phyloP scores from a whole-genome alignment of 495 filamentous ascomycete species.

The Lasiosphaeria hispida region DNA sequence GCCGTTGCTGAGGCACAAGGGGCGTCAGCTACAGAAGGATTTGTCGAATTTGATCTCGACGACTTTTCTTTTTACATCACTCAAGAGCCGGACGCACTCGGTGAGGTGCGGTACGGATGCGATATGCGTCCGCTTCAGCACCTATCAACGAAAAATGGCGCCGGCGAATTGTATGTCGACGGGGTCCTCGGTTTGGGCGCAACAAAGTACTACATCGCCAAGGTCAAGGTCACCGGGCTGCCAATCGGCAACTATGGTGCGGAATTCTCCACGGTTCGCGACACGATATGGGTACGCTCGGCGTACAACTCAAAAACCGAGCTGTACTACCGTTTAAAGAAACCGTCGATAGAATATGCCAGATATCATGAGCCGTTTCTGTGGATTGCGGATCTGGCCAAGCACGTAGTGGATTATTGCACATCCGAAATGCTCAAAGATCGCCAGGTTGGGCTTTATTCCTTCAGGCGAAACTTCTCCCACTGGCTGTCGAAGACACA shows the following conservation, averaged over 20 bases:
- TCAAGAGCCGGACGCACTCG: too few relatives aligned
- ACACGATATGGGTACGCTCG: conserved; percentile 62
- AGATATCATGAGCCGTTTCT: conserved; percentile 58
- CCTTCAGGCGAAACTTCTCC: conserved; percentile 56
- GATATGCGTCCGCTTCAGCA: conserved; percentile 55
- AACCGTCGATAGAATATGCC: conserved; percentile 55
- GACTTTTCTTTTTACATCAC: conserved; percentile 52
- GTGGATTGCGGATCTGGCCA: conserved; percentile 66
- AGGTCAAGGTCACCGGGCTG: conserved; percentile 53
- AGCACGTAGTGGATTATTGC: conserved; percentile 66
- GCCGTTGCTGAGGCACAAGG: neutral
- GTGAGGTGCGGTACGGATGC: too few relatives aligned
- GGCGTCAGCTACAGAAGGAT: conserved; percentile 15
- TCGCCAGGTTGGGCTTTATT: conserved; percentile 40
- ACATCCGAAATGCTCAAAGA: conserved; percentile 26
- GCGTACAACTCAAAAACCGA: conserved; percentile 28
- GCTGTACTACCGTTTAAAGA: conserved; percentile 61
- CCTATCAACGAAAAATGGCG: conserved; percentile 35
- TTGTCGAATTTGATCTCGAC: conserved; percentile 48
- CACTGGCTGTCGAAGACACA: conserved; percentile 52
- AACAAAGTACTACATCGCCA: conserved; percentile 45
- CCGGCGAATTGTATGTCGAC: conserved; percentile 52
- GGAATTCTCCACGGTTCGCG: conserved; percentile 42
- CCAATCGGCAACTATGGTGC: conserved; percentile 66
- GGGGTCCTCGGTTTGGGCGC: conserved; percentile 54